Percentiles rank a stretch among this genome's conserved stretches.
These are phyloP conservation scores for Vickermania ingenoplastis DNA, from an alignment of 208 protist species.

Conservation along the genomic window DNA sequence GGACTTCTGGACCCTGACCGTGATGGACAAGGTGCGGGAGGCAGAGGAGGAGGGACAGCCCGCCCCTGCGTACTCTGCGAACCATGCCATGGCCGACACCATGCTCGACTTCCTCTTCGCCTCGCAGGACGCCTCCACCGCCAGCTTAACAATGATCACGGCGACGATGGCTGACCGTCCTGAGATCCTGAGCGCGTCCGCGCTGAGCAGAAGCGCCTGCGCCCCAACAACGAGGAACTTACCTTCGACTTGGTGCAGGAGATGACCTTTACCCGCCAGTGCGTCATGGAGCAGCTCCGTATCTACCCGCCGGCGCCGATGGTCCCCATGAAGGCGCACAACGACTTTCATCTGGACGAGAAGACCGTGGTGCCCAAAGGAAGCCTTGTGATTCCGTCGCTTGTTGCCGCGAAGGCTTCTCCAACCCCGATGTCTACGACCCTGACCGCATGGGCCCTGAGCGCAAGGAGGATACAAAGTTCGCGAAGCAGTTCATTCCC, in stretches of 20 bases:
- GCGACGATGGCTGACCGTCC: constrained; percentile 83
- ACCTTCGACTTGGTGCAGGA: constrained; percentile 79
- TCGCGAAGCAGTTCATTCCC: constrained; percentile 86
- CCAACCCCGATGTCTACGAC: constrained; percentile 87
- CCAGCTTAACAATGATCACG: constrained; percentile 79
- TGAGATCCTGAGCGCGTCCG: constrained; percentile 80
- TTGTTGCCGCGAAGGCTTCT: constrained; percentile 88
- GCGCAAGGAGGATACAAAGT: constrained; percentile 82
- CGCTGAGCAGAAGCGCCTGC: constrained; percentile 76
- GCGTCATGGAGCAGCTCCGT: constrained; percentile 73
- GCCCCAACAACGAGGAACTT: constrained; percentile 66
- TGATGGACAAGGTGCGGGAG: constrained; percentile 53
- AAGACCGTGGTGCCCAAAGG: constrained; percentile 82
- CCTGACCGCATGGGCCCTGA: constrained; percentile 88
- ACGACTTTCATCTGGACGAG: constrained; percentile 67
- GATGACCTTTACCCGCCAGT: constrained; percentile 87
- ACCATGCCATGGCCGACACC: constrained; percentile 86
- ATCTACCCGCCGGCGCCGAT: constrained; percentile 70
- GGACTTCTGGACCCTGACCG: constrained; percentile 86
- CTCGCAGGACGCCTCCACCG: constrained; percentile 80
- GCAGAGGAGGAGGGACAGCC: constrained; percentile 64
- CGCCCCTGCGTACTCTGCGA: constrained; percentile 48
- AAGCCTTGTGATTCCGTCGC: constrained; percentile 86
- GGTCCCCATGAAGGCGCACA: constrained; percentile 77
- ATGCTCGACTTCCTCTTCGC: constrained; percentile 93